Percentiles rank a stretch among this genome's conserved stretches.
Evolutionary conservation across 176 grass and related monocot genomes (phyloP).

Genomic region (Cymbopogon citratus): DNA sequence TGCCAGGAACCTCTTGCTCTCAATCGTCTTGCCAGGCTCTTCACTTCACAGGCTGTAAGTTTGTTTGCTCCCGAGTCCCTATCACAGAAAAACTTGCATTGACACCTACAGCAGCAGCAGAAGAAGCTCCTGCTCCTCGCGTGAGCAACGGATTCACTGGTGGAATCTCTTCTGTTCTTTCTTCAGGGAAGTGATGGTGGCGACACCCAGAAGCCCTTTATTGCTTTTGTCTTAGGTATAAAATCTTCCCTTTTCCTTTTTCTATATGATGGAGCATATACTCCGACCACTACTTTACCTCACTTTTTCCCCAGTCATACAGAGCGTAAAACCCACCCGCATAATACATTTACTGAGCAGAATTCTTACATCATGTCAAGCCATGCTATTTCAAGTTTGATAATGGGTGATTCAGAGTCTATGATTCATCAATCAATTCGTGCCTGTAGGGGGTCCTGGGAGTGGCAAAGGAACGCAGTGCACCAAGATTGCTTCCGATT

Average conservation of each 20-base stretch:
- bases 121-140: background rate
- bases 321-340: background rate
- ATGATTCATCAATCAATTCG: background rate
- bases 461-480: slow-evolving; percentile 97
- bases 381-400: background rate
- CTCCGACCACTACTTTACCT: background rate
- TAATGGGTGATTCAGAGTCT: background rate
- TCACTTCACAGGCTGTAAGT: slow-evolving; percentile 34
- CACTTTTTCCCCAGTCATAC: background rate
- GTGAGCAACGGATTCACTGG: background rate
- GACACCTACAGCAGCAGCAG: background rate
- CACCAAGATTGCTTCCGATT: slow-evolving; percentile 71
- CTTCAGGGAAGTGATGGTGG: slow-evolving; percentile 28
- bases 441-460: slow-evolving; percentile 60
- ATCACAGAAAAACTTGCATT: background rate
- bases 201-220: slow-evolving; percentile 43
- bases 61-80: background rate
- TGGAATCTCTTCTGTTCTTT: background rate
- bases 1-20: slow-evolving; percentile 18
- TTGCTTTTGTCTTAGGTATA: slow-evolving; percentile 79
- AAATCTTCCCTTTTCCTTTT: background rate
- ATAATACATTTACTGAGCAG: background rate
- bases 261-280: background rate
- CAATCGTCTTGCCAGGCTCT: slow-evolving; percentile 16
- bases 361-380: background rate